Base-by-base conservation (phyloP, 2,329 filamentous ascomycete genomes). In the Verticillium zaregamsianum region DNA sequence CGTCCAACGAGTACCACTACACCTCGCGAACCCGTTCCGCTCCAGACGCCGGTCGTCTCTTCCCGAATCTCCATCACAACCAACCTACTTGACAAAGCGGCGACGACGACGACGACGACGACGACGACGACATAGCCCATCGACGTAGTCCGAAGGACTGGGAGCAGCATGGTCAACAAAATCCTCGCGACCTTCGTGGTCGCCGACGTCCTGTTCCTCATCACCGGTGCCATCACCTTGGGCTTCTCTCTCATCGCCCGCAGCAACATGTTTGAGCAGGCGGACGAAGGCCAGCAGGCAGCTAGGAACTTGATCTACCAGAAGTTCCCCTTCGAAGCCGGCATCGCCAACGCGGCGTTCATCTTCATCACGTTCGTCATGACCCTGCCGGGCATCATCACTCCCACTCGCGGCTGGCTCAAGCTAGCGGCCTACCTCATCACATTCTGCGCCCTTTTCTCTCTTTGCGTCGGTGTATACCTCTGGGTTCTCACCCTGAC, bases 401-500 rank as follows among this genome's bases (percentile, higher is more conserved):
- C 90, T 63, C 85, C 86, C 5, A 85, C 82, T 58, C 83, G 90
- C 65, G 80, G 82, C 65, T 91, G 88, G 86, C 82, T 94, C 68
- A 91, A 92, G 73, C 65, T 88, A 17, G 86, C 88, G 62, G 87
- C 85, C 57, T 90, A 86, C 76, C 74, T 90, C 70, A 77, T 89
- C 49, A 80, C 86, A n/a, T 61, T 86, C 52, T 87, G 83, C 70
- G 83, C 79, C 2, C 62, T 90, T 59, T 89, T 90, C 74, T 90
- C 85, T 23, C 75, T 92, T 70, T 76, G 84, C 61, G 77, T 92
- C 39, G 90, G 90, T 55, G 76, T 91, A 57, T 81, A 82, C 65
- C 79, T 92, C 65, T 92, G 90, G 91, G 84, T 92, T 70, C 79
- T 88, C 68, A 94, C 91, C 2, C 78, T 95, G 67, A 83, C 81